Conservation (phyloP, 75 land plant genomes). For the Pinus albicaulis region DNA sequence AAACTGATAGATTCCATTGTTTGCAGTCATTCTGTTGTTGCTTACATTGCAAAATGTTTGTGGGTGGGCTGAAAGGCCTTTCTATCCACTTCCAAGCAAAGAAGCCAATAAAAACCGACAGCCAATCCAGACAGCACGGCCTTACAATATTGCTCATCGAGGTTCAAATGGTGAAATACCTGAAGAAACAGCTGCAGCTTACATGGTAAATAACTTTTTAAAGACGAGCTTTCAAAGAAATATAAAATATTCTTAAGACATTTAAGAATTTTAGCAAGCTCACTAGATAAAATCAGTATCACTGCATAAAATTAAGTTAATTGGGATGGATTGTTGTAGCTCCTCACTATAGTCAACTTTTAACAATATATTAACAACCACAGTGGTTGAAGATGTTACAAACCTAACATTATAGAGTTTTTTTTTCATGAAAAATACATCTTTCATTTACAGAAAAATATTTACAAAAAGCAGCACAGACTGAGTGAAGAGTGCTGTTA, state of each 20-base stretch:
- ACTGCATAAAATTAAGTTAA: not conserved
- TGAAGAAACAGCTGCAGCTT: constrained; percentile 90
- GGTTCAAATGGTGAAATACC: constrained; percentile 95
- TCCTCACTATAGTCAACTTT: not conserved
- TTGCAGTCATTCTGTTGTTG: constrained; percentile 4
- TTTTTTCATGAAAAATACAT: no score
- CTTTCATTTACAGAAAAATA: no score
- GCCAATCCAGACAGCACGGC: constrained; percentile 66
- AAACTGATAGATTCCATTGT: not conserved
- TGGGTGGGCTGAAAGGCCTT: constrained; percentile 43
- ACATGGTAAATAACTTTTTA: constrained; percentile 43
- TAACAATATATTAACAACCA: not conserved
- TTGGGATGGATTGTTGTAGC: not conserved
- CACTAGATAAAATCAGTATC: not conserved
- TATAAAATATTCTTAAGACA: not conserved
- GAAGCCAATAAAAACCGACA: constrained; percentile 7
- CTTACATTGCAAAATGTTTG: constrained; percentile 7
- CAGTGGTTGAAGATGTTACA: not conserved
- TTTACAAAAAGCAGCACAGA: no score
- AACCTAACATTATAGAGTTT: no score
- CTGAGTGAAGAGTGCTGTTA: no score
- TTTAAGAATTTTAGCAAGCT: not conserved
- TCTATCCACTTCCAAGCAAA: constrained; percentile 62
- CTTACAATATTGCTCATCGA: constrained; percentile 90
- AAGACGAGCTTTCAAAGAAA: not conserved